These are phyloP conservation scores for Chlorella sp. DNA, from an alignment of 139 green algal species.

Conservation along the genomic window DNA sequence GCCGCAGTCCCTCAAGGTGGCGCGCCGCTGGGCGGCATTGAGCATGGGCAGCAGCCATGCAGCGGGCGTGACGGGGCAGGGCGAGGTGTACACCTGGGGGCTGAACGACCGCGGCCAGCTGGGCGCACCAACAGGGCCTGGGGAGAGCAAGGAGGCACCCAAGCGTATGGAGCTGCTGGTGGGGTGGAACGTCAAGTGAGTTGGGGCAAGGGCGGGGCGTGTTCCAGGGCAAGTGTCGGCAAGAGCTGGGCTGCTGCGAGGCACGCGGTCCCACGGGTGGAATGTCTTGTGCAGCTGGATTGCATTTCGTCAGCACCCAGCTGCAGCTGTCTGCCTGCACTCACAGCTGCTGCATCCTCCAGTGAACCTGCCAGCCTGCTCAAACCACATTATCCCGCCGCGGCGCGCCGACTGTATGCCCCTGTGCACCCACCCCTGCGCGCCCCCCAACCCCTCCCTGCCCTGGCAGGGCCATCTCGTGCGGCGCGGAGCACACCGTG, in stretches of 20 bases:
- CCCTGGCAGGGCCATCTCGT: conserved; percentile 37
- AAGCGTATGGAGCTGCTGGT: conserved; percentile 65
- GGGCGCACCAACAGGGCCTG: conserved; percentile 47
- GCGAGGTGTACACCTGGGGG: conserved; percentile 86
- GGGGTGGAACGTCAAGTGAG: conserved; percentile 68
- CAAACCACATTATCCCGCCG: too few species aligned
- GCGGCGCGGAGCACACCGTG: conserved; percentile 80
- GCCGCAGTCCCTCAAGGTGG: conserved; percentile 67
- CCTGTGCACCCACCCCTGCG: neutral
- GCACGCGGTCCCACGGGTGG: neutral
- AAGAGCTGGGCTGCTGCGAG: neutral
- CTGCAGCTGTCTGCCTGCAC: too few species aligned
- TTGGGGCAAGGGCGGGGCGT: neutral
- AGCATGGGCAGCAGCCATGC: conserved; percentile 73
- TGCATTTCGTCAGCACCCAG: neutral
- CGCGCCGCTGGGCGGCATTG: conserved; percentile 74
- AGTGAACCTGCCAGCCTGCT: too few species aligned
- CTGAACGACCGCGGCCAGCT: conserved; percentile 71
- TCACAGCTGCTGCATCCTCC: too few species aligned
- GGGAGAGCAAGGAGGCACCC: conserved; percentile 58
- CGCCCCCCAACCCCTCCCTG: neutral
- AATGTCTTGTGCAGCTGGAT: too few species aligned
- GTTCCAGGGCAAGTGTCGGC: neutral
- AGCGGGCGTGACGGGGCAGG: conserved; percentile 68
- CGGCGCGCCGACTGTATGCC: too few species aligned